Evolutionary conservation across 371 early-diverging fungal genomes (phyloP).

Genomic region (Funneliformis caledonium): DNA sequence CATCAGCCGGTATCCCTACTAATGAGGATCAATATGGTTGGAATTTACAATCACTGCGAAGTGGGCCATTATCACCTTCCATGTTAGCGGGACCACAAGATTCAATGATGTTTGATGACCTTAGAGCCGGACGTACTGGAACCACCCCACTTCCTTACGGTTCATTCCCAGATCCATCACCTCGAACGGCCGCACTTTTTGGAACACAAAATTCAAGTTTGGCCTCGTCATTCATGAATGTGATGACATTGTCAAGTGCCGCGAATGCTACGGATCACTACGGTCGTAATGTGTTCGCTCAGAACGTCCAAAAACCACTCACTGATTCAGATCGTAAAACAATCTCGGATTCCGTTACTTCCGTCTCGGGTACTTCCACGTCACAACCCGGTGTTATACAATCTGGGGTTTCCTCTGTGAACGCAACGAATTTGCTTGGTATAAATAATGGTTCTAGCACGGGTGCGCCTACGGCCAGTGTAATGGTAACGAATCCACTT

Average conservation of each 20-base stretch:
- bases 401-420: background rate
- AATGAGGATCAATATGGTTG: slow-evolving; percentile 58
- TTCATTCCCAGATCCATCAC: slow-evolving; percentile 44
- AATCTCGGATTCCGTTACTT: background rate
- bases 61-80: slow-evolving; percentile 77
- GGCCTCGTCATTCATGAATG: slow-evolving; percentile 37
- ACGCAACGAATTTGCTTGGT: background rate
- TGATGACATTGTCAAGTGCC: background rate
- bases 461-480: background rate
- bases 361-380: background rate
- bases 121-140: slow-evolving; percentile 27
- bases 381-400: background rate
- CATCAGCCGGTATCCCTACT: slow-evolving; percentile 38
- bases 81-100: slow-evolving; percentile 74
- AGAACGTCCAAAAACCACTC: background rate
- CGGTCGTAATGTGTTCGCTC: slow-evolving; percentile 3
- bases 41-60: slow-evolving; percentile 67
- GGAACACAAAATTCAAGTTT: slow-evolving; percentile 45
- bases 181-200: slow-evolving; percentile 45
- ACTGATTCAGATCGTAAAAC: slow-evolving; percentile 22
- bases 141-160: slow-evolving; percentile 40
- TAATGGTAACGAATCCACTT: slow-evolving; percentile 13
- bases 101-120: slow-evolving; percentile 48
- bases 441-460: background rate
- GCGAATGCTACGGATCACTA: background rate